Evolutionary conservation across 192 early-diverging fungal species (phyloP).

Genomic region (Backusella tarrabulga): DNA sequence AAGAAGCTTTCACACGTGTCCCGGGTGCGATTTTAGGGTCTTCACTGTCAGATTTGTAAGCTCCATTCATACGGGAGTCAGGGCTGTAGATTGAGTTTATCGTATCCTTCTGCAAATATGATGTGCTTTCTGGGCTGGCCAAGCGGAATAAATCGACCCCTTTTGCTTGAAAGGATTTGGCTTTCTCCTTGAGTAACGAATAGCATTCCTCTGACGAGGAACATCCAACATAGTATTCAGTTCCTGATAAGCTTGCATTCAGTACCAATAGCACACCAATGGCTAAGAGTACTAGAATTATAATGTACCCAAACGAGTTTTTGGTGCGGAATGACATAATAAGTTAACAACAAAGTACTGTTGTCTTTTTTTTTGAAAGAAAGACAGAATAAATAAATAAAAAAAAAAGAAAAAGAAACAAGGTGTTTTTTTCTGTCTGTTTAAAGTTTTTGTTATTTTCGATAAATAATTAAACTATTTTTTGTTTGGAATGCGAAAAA

Average conservation of each 20-base stretch:
- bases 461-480: background rate
- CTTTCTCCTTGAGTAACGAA: background rate
- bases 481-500: background rate
- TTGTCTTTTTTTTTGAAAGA: background rate
- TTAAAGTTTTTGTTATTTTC: background rate
- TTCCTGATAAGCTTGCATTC: background rate
- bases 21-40: background rate
- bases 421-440: background rate
- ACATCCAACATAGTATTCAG: background rate
- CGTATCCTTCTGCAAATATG: background rate
- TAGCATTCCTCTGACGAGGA: background rate
- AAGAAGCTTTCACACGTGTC: constrained; percentile 57
- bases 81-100: background rate
- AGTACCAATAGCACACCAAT: background rate
- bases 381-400: background rate
- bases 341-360: background rate
- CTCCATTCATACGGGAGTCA: background rate
- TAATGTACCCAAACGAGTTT: background rate
- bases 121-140: background rate
- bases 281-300: background rate
- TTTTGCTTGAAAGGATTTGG: background rate
- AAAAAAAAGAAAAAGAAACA: background rate
- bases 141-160: background rate
- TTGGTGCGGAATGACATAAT: background rate
- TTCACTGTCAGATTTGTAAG: background rate